These are phyloP conservation scores for Aspergillus felis DNA, from an alignment of 2,329 filamentous ascomycete genomes.

Conservation along the genomic window DNA sequence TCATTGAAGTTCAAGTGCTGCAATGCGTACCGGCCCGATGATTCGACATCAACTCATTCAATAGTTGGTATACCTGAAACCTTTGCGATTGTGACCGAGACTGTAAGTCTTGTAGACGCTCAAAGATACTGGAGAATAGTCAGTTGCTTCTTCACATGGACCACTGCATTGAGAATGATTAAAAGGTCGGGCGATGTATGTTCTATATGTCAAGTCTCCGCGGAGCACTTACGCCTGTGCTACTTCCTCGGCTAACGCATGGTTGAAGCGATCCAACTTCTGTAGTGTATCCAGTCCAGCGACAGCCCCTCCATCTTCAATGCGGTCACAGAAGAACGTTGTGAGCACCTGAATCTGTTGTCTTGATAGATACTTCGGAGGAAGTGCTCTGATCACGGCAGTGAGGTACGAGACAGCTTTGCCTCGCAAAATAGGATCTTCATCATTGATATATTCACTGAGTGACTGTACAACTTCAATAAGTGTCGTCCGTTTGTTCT, in stretches of 20 bases:
- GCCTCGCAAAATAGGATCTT: constrained; percentile 57
- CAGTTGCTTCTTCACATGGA: constrained; percentile 15
- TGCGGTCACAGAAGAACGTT: constrained; percentile 61
- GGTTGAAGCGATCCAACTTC: constrained; percentile 57
- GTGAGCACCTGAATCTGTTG: constrained; percentile 61
- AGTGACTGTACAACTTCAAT: constrained; percentile 61
- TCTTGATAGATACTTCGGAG: constrained; percentile 53
- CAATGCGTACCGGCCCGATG: constrained; percentile 51
- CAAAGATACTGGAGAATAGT: constrained; percentile 41
- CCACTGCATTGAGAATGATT: not conserved
- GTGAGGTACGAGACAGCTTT: constrained; percentile 51
- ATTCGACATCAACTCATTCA: constrained; percentile 59
- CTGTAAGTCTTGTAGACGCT: constrained; percentile 55
- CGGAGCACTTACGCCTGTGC: constrained; percentile 47
- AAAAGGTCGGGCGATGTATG: not conserved
- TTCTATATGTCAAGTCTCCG: not conserved
- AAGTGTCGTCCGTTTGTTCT: constrained; percentile 57
- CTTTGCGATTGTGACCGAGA: constrained; percentile 61
- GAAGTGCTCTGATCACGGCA: constrained; percentile 45
- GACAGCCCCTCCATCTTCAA: constrained; percentile 60
- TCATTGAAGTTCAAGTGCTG: not conserved
- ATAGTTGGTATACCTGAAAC: constrained; percentile 58
- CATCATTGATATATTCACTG: constrained; percentile 64
- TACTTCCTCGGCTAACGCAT: constrained; percentile 51
- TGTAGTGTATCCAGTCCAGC: constrained; percentile 58